Conservation (phyloP, 352 stramenopile genomes). For the Globisporangium mamillatum region DNA sequence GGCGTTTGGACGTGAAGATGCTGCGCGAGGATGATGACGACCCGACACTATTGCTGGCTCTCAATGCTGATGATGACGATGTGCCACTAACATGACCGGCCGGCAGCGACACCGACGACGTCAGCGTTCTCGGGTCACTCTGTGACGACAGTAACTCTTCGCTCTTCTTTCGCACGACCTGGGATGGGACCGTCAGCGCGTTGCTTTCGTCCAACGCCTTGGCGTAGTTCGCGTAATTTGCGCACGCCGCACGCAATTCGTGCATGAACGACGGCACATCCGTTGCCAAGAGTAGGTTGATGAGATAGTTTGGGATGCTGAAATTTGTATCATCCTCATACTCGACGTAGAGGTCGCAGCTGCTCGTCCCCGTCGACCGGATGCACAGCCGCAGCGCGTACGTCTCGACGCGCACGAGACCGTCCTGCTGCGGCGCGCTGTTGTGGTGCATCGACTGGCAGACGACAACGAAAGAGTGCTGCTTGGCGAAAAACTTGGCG, state of each 20-base stretch:
- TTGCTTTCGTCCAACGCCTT: constrained; percentile 42
- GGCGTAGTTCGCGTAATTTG: constrained; percentile 48
- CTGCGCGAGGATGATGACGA: constrained; percentile 2
- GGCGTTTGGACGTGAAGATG: not conserved
- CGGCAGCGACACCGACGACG: not conserved
- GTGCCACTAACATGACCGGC: not conserved
- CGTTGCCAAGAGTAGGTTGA: constrained; percentile 54
- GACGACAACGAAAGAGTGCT: constrained; percentile 66
- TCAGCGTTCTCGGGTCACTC: not conserved
- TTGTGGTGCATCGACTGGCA: constrained; percentile 56
- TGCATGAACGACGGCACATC: constrained; percentile 61
- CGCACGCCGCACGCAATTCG: constrained; percentile 53
- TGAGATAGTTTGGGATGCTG: constrained; percentile 64
- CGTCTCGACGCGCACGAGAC: constrained; percentile 61
- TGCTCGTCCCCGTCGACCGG: constrained; percentile 46
- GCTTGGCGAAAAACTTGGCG: constrained; percentile 46
- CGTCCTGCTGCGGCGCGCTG: constrained; percentile 33
- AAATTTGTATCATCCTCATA: constrained; percentile 83
- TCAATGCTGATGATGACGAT: not conserved
- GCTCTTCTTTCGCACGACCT: constrained; percentile 40
- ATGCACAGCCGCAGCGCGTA: constrained; percentile 60
- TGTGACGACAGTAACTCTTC: not conserved
- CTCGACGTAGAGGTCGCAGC: constrained; percentile 70
- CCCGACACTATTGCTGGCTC: not conserved
- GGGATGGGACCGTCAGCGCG: constrained; percentile 41